Evolutionary conservation across 768 basidiomycete species (phyloP), one percentile per base, ranked within the genome.

Genomic region (Cystobasidium ongulense): DNA sequence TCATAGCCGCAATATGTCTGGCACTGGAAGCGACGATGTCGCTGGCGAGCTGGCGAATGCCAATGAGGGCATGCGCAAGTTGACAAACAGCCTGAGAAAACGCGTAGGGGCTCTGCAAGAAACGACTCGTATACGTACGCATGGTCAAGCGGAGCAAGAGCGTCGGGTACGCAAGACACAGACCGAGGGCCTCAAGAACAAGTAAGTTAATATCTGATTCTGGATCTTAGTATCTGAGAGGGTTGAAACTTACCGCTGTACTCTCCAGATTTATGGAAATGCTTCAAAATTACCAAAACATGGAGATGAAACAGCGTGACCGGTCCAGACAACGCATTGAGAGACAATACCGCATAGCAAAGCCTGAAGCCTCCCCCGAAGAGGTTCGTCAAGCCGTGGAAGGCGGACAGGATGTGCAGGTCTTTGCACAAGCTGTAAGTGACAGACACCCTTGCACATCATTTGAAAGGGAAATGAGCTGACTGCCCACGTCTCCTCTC

Each of bases 311-410:
- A 76, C 86, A 86, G 79, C 85, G 88, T 23, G 81, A 84, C 64
- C 87, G 85, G 79, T 85, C 87, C 78, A 87, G 84, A 79, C 85
- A 87, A 77, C 84, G 88, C 59, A 84, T 89, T 68, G 89, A 88
- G 81, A 84, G 89, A 53, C 89, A 93, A 80, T 73, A 72, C 52
- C 67, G 15, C 25, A 72, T 77, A 79, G 83, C 83, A 57, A 93
- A 94, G 81, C 90, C 91, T 1, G 87, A 91, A 77, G 92, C 92
- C 23, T 87, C 90, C 33, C 85, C 86, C 13, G 88, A 91, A 73
- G 91, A 95, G 79, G 83, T 95, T 39, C 83, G 85, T 73, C 88
- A 90, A 18, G 86, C 87, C 39, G 87, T 89, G 1, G 87, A 88
- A 75, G 87, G 90, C 54, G 85, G 81, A 35, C 43, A 86, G 33